Evolutionary conservation across 768 basidiomycete genomes (phyloP), one percentile per base, ranked within the genome.

Genomic region (Tulasnella sp.): DNA sequence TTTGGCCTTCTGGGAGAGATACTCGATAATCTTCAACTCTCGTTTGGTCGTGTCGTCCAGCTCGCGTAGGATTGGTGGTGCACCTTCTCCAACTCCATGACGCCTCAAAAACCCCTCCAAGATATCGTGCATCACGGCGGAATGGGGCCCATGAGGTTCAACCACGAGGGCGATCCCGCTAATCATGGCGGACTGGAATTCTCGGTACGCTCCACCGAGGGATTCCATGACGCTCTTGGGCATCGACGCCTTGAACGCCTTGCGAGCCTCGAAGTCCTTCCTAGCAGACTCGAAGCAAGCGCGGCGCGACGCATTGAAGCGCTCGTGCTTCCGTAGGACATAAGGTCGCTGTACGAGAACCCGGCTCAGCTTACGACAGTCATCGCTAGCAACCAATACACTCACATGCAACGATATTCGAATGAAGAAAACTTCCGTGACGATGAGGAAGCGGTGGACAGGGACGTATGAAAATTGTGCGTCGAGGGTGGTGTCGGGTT

Each of bases 211-310:
- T 75, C 90, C 75, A 76, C 91, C 88, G 35, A 92, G 83, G 64
- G 90, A 89, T 76, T 87, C 86, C 29, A 85, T 86, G 16, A 85
- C 86, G 77, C 90, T 89, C 76, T 85, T 85, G 0, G 88, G 83
- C 72, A 87, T 83, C 32, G 82, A 80, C 72, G 87, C 83, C 73
- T 88, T 83, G 78, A 92, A 92, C 3, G 84, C 85, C 73, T 86
- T 85, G 66, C 92, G 87, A 74, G 94, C 87, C 75, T 88, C 84
- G 77, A 91, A 95, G 79, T 96, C 94, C 77, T 88, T 89, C 76
- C 92, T 87, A 4, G 94, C 92, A 14, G 92, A 92, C 74, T 96
- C 92, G 77, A 96, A 95, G 78, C 94, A 97, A 16, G 94, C 95
- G 70, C 82, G 83, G 42, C 94, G 83, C 9, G 95, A 96, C 36